Conservation (phyloP, 2,329 filamentous ascomycete genomes). For the Alternaria sp. region DNA sequence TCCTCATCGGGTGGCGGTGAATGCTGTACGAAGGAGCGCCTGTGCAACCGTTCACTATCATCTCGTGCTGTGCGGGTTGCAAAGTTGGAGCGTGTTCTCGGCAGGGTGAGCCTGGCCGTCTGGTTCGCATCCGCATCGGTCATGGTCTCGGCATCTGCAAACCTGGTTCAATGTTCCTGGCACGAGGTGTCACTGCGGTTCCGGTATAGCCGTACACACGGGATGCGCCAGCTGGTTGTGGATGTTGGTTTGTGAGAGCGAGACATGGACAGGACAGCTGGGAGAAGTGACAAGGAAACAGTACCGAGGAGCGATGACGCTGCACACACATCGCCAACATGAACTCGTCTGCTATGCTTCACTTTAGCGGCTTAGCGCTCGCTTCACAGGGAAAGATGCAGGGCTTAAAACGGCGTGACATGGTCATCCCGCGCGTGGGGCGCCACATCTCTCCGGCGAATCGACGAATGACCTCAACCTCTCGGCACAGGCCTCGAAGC, state of each 20-base stretch:
- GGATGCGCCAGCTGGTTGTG: constrained; percentile 8
- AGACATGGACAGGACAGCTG: constrained; percentile 12
- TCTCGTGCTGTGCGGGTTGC: constrained; percentile 57
- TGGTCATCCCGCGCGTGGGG: constrained; percentile 25
- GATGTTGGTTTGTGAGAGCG: not conserved
- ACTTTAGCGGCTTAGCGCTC: constrained; percentile 31
- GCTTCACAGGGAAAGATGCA: constrained; percentile 14
- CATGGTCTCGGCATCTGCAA: constrained; percentile 33
- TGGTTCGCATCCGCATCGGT: constrained; percentile 29
- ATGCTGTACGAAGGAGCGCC: constrained; percentile 47
- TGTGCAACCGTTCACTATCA: constrained; percentile 55
- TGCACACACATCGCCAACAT: constrained; percentile 15
- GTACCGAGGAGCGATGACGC: constrained; percentile 24
- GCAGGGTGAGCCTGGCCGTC: constrained; percentile 40
- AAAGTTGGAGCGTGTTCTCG: constrained; percentile 54
- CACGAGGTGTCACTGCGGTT: constrained; percentile 22
- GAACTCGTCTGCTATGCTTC: constrained; percentile 19
- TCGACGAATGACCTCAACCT: constrained; percentile 40
- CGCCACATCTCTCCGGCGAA: constrained; percentile 3
- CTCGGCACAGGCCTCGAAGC: constrained; percentile 27
- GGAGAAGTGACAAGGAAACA: constrained; percentile 8
- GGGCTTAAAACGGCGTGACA: constrained; percentile 25
- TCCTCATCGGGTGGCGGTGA: constrained; percentile 45
- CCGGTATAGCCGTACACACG: constrained; percentile 12
- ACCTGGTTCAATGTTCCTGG: constrained; percentile 23